These are phyloP conservation scores for Coemansia sp. DNA, from an alignment of 192 early-diverging fungal species.

Conservation along the genomic window DNA sequence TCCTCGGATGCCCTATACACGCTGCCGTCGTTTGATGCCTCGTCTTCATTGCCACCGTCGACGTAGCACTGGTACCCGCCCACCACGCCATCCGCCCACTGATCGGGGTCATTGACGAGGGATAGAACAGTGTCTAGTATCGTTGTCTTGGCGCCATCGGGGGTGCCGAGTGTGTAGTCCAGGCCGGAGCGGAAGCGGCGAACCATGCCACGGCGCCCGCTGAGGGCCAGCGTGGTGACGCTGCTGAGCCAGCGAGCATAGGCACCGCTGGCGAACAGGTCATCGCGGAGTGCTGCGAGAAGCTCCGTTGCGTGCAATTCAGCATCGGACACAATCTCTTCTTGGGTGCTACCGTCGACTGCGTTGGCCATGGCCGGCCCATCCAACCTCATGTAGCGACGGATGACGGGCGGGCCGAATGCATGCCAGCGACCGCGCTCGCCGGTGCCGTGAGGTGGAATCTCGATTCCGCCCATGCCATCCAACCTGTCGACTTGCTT, in stretches of 20 bases:
- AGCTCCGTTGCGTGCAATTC: slow-evolving; percentile 17
- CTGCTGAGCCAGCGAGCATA: slow-evolving; percentile 63
- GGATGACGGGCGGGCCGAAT: slow-evolving; percentile 63
- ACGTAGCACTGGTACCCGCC: slow-evolving; percentile 82
- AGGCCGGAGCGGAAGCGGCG: slow-evolving; percentile 77
- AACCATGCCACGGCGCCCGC: slow-evolving; percentile 52
- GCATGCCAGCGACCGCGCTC: slow-evolving; percentile 57
- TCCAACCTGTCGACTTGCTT: slow-evolving; percentile 54
- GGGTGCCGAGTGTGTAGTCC: slow-evolving; percentile 76
- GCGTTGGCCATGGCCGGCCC: slow-evolving; percentile 6
- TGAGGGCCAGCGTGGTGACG: slow-evolving; percentile 55
- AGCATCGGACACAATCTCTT: background rate
- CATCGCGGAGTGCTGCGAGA: slow-evolving; percentile 26
- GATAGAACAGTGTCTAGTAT: slow-evolving; percentile 69
- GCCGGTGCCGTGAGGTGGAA: slow-evolving; percentile 62
- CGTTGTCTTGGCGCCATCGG: slow-evolving; percentile 45
- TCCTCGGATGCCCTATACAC: slow-evolving; percentile 61
- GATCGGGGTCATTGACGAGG: slow-evolving; percentile 41
- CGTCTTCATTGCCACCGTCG: slow-evolving; percentile 63
- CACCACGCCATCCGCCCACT: slow-evolving; percentile 61
- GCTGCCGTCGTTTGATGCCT: slow-evolving; percentile 63
- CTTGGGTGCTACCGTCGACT: background rate
- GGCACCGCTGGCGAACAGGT: slow-evolving; percentile 53
- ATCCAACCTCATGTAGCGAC: slow-evolving; percentile 60
- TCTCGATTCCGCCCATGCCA: slow-evolving; percentile 30